These are phyloP conservation scores for Fusarium virguliforme DNA, from an alignment of 2,329 filamentous ascomycete genomes.

Conservation along the genomic window DNA sequence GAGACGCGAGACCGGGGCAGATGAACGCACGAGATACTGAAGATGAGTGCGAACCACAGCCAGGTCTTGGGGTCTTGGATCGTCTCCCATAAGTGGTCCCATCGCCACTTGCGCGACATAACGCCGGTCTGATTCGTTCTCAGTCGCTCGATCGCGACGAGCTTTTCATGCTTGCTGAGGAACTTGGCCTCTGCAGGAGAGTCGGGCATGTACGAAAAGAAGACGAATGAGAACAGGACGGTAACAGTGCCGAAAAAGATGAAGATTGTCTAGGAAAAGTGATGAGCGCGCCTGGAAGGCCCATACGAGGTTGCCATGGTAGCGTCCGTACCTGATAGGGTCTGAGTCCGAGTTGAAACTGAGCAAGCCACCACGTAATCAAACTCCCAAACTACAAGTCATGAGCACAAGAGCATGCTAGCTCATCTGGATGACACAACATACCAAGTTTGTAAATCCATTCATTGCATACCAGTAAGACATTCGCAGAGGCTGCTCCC, in stretches of 20 bases:
- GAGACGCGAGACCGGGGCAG: conserved; percentile 13
- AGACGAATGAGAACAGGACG: conserved; percentile 61
- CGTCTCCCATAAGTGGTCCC: conserved; percentile 58
- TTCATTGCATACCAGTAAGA: conserved; percentile 46
- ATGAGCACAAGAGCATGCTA: neutral
- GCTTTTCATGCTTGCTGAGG: conserved; percentile 68
- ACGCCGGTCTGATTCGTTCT: conserved; percentile 64
- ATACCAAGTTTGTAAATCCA: conserved; percentile 37
- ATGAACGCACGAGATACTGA: conserved; percentile 61
- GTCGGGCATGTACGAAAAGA: conserved; percentile 73
- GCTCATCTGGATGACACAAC: accelerated
- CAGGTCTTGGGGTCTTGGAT: conserved; percentile 57
- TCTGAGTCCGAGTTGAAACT: conserved; percentile 33
- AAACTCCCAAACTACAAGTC: conserved; percentile 34
- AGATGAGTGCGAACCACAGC: conserved; percentile 60
- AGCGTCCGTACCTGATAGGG: conserved; percentile 35
- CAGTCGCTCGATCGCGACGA: conserved; percentile 71
- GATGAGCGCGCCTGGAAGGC: neutral
- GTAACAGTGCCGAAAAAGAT: conserved; percentile 54
- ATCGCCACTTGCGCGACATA: conserved; percentile 55
- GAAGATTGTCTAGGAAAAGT: neutral
- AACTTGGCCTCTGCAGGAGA: conserved; percentile 73
- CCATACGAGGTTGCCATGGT: accelerated
- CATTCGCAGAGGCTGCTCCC: conserved; percentile 42
- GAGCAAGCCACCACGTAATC: conserved; percentile 42